Conservation (phyloP, 2,329 filamentous ascomycete species). For the Trichoderma atroviride region DNA sequence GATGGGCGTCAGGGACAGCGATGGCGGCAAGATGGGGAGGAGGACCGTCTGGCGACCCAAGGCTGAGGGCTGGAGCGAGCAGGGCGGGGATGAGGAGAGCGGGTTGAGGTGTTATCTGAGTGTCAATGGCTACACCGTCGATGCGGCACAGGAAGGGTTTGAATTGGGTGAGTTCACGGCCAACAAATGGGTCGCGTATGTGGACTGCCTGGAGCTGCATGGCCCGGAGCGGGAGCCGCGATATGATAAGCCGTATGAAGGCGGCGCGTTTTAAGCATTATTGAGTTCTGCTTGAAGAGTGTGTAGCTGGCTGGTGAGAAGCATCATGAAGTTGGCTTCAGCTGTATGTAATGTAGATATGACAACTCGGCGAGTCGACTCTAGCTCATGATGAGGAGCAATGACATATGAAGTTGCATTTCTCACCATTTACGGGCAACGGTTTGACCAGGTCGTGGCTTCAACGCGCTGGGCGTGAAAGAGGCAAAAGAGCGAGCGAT, state of each 20-base stretch:
- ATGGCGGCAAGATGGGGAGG: slow-evolving; percentile 5
- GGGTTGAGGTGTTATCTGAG: slow-evolving; percentile 1
- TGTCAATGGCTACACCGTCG: slow-evolving; percentile 16
- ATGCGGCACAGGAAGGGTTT: slow-evolving; percentile 3
- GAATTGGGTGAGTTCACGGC: slow-evolving; percentile 1
- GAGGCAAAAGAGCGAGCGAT: too few species aligned
- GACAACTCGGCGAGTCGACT: too few species aligned
- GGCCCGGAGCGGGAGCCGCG: slow-evolving; percentile 10
- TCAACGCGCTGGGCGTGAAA: too few species aligned
- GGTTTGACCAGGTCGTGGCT: too few species aligned
- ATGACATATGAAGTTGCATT: too few species aligned
- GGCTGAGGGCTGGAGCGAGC: slow-evolving; percentile 12
- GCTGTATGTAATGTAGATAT: too few species aligned
- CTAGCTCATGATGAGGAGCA: too few species aligned
- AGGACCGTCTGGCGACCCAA: slow-evolving; percentile 9
- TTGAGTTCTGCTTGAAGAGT: not conserved
- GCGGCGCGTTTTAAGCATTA: not conserved
- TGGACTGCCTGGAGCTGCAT: slow-evolving; percentile 12
- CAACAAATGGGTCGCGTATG: slow-evolving; percentile 9
- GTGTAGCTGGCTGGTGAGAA: not conserved
- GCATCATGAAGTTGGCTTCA: not conserved
- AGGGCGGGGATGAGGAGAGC: not conserved
- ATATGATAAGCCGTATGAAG: slow-evolving; percentile 5
- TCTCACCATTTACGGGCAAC: too few species aligned
- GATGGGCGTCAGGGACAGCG: slow-evolving; percentile 1